Evolutionary conservation across 805 yeast species (phyloP).

Genomic region (Starmerella tilneyi): DNA sequence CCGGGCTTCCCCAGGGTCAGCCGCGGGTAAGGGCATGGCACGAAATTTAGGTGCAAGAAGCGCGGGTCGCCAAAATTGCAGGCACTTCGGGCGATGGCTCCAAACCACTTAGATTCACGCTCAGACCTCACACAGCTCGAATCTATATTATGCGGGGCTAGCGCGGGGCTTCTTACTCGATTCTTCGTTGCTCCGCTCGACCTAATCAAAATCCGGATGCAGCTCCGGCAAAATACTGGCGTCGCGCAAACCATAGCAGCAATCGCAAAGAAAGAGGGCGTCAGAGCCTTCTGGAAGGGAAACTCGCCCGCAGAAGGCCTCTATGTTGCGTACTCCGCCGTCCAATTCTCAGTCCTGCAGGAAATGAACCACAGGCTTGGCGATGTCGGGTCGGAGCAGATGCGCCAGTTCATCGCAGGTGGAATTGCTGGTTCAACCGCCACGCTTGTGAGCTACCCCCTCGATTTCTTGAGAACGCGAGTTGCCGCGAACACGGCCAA

Average conservation of each 20-base stretch:
- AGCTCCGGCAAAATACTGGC: slow-evolving; percentile 36
- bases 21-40: not conserved
- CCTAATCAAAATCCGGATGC: slow-evolving; percentile 65
- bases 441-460: slow-evolving; percentile 70
- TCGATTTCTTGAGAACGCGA: slow-evolving; percentile 80
- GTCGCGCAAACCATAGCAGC: slow-evolving; percentile 31
- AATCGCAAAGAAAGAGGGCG: slow-evolving; percentile 54
- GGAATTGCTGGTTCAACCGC: slow-evolving; percentile 67
- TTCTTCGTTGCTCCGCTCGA: slow-evolving; percentile 68
- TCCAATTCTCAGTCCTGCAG: slow-evolving; percentile 69
- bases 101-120: slow-evolving; percentile 32
- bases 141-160: slow-evolving; percentile 59
- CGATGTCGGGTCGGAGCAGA: slow-evolving; percentile 25
- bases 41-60: no score
- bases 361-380: slow-evolving; percentile 35
- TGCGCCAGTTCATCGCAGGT: slow-evolving; percentile 54
- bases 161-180: slow-evolving; percentile 56
- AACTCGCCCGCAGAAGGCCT: slow-evolving; percentile 83
- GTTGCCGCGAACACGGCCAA: slow-evolving; percentile 52
- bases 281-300: slow-evolving; percentile 85
- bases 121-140: slow-evolving; percentile 43
- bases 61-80: not conserved
- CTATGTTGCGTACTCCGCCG: slow-evolving; percentile 75
- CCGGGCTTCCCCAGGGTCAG: not conserved
- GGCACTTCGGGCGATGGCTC: slow-evolving; percentile 3